A percentile compares a stretch with the other conserved stretches of the same genome.
Evolutionary conservation across 305 asterid species (phyloP).

Genomic region (Fraxinus greggii): DNA sequence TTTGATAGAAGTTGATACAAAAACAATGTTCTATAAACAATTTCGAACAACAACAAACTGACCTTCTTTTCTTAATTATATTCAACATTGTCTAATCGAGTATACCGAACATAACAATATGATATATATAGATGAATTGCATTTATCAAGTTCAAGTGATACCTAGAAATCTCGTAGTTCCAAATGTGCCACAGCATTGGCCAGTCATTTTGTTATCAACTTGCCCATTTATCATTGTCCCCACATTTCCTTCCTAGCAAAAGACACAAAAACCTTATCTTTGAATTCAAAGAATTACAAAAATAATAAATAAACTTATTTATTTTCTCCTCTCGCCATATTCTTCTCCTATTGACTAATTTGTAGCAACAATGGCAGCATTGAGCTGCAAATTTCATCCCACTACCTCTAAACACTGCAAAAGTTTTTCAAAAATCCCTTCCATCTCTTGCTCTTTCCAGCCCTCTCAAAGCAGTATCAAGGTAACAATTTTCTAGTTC

Average conservation of each 20-base stretch:
- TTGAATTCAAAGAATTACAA: constrained; percentile 10
- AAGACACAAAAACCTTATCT: constrained; percentile 27
- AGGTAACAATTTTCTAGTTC: constrained; percentile 34
- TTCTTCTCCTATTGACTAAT: not conserved
- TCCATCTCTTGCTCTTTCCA: constrained; percentile 47
- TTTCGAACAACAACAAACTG: too few species aligned
- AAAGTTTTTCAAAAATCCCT: constrained; percentile 10
- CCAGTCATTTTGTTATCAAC: not conserved
- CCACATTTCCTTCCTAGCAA: constrained; percentile 20
- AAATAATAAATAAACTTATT: not conserved
- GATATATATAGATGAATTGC: not conserved
- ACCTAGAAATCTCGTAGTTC: not conserved
- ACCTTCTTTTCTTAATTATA: not conserved
- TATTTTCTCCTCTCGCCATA: not conserved
- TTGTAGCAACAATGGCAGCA: constrained; percentile 41
- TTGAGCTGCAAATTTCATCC: constrained; percentile 47
- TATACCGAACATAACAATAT: not conserved
- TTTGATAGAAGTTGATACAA: not conserved
- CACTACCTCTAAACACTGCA: constrained; percentile 18
- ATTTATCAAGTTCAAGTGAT: not conserved
- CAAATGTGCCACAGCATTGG: not conserved
- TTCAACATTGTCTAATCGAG: not conserved
- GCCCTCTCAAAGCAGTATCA: constrained; percentile 53
- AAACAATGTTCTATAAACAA: too few species aligned
- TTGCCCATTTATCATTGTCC: not conserved